Conservation (phyloP, 2,329 filamentous ascomycete species). For the Pseudogymnoascus sp. region DNA sequence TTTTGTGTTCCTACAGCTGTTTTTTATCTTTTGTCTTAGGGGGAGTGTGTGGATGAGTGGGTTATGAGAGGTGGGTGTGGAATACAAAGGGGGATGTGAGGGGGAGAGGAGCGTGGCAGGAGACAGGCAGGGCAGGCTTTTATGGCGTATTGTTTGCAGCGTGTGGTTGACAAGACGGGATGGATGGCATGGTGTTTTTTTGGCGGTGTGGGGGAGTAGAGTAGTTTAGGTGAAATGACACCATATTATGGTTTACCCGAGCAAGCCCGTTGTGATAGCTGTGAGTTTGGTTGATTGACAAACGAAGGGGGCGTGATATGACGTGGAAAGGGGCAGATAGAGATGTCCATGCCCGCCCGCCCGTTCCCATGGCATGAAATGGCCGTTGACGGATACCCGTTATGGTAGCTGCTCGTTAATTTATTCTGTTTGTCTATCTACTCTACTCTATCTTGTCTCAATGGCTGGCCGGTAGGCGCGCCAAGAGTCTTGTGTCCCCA, state of each 20-base stretch:
- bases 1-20: not conserved
- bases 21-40: not conserved
- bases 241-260: not conserved
- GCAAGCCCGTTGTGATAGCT: not conserved
- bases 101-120: not conserved
- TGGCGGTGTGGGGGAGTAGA: constrained; percentile 28
- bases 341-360: too few species aligned
- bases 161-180: not conserved
- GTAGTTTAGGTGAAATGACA: constrained; percentile 16
- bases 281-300: not conserved
- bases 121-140: too few species aligned
- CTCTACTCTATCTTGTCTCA: too few species aligned
- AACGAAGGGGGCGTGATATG: not conserved
- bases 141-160: not conserved
- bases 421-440: not conserved
- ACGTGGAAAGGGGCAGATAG: not conserved
- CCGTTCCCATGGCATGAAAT: too few species aligned
- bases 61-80: not conserved
- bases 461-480: not conserved
- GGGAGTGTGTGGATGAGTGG: not conserved
- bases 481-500: not conserved
- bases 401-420: too few species aligned
- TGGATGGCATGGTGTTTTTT: constrained; percentile 16
- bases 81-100: not conserved
- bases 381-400: too few species aligned